These are phyloP conservation scores for Suhomyces choctaworum DNA, from an alignment of 1,139 yeast species.

Conservation along the genomic window DNA sequence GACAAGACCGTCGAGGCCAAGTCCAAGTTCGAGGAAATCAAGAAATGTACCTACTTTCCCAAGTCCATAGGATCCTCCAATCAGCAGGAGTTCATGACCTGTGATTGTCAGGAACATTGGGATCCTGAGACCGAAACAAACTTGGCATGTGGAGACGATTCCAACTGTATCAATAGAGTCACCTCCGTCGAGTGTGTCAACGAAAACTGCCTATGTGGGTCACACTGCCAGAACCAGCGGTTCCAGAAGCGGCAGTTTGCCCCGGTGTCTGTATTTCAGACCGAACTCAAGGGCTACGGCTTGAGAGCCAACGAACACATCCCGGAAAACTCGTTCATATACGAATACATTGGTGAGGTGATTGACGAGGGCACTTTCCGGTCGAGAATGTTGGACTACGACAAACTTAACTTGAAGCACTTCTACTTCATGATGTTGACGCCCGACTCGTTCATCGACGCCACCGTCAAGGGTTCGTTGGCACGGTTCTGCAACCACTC, in stretches of 20 bases:
- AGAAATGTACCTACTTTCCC: conserved; percentile 59
- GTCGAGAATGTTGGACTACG: conserved; percentile 72
- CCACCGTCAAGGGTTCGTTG: conserved; percentile 81
- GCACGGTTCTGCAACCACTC: conserved; percentile 95
- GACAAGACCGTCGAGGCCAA: conserved; percentile 75
- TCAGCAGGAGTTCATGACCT: conserved; percentile 77
- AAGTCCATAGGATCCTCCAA: conserved; percentile 67
- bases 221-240: conserved; percentile 80
- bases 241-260: conserved; percentile 79
- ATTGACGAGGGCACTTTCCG: conserved; percentile 75
- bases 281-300: conserved; percentile 88
- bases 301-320: conserved; percentile 66
- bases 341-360: conserved; percentile 94
- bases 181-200: conserved; percentile 91
- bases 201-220: conserved; percentile 73
- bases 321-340: conserved; percentile 67
- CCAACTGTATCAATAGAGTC: conserved; percentile 87
- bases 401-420: conserved; percentile 69
- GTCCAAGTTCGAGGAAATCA: conserved; percentile 53
- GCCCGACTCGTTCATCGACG: conserved; percentile 90
- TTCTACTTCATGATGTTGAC: conserved; percentile 98
- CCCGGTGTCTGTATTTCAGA: conserved; percentile 69
- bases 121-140: conserved; percentile 41
- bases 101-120: conserved; percentile 73
- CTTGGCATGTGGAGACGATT: conserved; percentile 79